Evolutionary conservation across 352 stramenopile species (phyloP).

Genomic region (Globisporangium parvum): DNA sequence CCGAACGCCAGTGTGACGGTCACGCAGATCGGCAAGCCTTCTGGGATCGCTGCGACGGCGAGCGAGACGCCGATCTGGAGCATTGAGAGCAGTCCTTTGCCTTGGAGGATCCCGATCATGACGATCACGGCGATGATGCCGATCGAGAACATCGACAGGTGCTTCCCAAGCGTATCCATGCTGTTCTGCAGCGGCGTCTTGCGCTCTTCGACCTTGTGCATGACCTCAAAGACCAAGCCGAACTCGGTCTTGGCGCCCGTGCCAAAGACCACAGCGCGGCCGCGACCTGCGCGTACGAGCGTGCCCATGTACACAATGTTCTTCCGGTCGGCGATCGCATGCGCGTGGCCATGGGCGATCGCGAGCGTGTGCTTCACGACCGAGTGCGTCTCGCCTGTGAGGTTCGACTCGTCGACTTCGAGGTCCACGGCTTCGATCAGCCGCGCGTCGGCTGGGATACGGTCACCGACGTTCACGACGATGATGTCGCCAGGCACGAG

Average conservation of each 20-base stretch:
- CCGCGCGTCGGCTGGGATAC: slow-evolving; percentile 89
- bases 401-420: slow-evolving; percentile 92
- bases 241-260: slow-evolving; percentile 96
- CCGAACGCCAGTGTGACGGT: slow-evolving; percentile 75
- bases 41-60: slow-evolving; percentile 65
- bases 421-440: slow-evolving; percentile 86
- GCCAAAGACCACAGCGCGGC: slow-evolving; percentile 90
- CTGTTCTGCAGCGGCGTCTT: slow-evolving; percentile 92
- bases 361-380: slow-evolving; percentile 63
- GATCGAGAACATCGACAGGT: slow-evolving; percentile 92
- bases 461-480: slow-evolving; percentile 89
- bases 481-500: slow-evolving; percentile 84
- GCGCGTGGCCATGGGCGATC: slow-evolving; percentile 61
- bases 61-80: slow-evolving; percentile 95
- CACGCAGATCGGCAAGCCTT: slow-evolving; percentile 77
- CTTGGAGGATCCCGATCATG: slow-evolving; percentile 87
- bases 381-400: slow-evolving; percentile 91
- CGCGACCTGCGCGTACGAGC: slow-evolving; percentile 89
- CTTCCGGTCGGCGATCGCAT: slow-evolving; percentile 72
- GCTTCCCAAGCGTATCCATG: slow-evolving; percentile 96
- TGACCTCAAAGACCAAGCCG: slow-evolving; percentile 92
- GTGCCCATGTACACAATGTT: slow-evolving; percentile 97
- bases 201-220: slow-evolving; percentile 90
- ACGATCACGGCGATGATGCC: slow-evolving; percentile 93
- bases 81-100: slow-evolving; percentile 92